A percentile compares a stretch with the other conserved stretches of the same genome.
These are phyloP conservation scores for Nakazawaea sp. DNA, from an alignment of 805 yeast genomes.

Conservation along the genomic window DNA sequence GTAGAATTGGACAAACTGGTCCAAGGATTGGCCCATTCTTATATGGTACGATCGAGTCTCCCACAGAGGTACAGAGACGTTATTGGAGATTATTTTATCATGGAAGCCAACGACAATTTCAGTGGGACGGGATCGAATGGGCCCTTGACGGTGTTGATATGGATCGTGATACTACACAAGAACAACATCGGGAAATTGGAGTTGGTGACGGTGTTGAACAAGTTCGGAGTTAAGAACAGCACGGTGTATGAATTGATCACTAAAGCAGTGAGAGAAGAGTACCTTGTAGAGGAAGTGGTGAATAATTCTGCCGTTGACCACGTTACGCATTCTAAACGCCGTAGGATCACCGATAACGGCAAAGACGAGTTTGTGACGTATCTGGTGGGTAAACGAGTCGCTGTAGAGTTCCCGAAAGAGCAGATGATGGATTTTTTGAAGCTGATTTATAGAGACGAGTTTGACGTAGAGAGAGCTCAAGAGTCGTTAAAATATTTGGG, in stretches of 20 bases:
- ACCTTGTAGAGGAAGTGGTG: constrained; percentile 1
- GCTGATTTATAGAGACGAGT: constrained; percentile 17
- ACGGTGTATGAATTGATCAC: constrained; percentile 3
- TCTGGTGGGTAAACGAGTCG: constrained; percentile 21
- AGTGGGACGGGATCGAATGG: constrained; percentile 18
- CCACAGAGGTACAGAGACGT: constrained; percentile 17
- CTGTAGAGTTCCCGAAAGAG: constrained; percentile 19
- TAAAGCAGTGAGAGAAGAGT: constrained; percentile 7
- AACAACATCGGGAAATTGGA: constrained; percentile 22
- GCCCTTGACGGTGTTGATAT: constrained; percentile 18
- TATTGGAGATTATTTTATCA: constrained; percentile 15
- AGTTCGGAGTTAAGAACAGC: constrained; percentile 14
- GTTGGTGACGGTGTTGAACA: constrained; percentile 20
- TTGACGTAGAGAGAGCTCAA: constrained; percentile 20
- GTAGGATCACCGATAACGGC: constrained; percentile 1
- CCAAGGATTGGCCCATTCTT: constrained; percentile 16
- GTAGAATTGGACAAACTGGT: constrained; percentile 2
- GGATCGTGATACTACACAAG: constrained; percentile 19
- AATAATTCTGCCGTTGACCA: too few species aligned
- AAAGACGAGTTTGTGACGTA: constrained; percentile 14
- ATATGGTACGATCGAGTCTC: constrained; percentile 18
- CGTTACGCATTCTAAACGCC: too few species aligned
- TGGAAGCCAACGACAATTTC: neutral
- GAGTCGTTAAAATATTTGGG: neutral
- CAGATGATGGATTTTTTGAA: constrained; percentile 19